Percentiles rank a stretch among this genome's conserved stretches.
Conservation (phyloP, 495 filamentous ascomycete genomes). For the Neurospora sp. region DNA sequence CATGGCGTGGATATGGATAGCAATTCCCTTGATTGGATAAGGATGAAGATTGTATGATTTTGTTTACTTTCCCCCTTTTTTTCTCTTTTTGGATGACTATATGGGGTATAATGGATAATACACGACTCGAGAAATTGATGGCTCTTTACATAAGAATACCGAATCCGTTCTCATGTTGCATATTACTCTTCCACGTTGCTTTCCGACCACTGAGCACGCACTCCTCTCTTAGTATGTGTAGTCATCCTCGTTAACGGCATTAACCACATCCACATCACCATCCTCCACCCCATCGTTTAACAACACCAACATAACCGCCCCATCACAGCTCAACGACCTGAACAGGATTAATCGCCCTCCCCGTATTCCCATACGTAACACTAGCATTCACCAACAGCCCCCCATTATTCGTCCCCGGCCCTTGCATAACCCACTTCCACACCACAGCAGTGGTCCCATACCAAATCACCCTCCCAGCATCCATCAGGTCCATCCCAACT, state of each 20-base stretch:
- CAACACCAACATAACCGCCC: not conserved
- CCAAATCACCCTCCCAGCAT: conserved; percentile 46
- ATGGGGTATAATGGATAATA: not conserved
- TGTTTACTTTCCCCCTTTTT: not conserved
- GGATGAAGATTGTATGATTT: not conserved
- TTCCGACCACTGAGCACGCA: not conserved
- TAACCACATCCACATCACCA: not conserved
- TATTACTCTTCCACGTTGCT: not conserved
- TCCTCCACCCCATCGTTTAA: not conserved
- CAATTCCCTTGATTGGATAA: not conserved
- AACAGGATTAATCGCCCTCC: conserved; percentile 47
- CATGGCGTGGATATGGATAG: not conserved
- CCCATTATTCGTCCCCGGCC: conserved; percentile 47
- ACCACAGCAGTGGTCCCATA: conserved; percentile 55
- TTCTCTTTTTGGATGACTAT: not conserved
- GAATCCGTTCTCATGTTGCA: no score
- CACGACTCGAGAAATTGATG: not conserved
- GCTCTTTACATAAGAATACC: not conserved
- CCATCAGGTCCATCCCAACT: conserved; percentile 32
- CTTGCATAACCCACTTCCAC: conserved; percentile 60
- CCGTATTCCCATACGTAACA: conserved; percentile 57
- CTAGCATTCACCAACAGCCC: conserved; percentile 69
- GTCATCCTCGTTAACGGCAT: not conserved
- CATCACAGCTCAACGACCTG: conserved; percentile 21
- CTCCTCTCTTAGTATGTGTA: not conserved